These are phyloP conservation scores for Peronospora farinosa DNA, from an alignment of 352 stramenopile species.

Conservation along the genomic window DNA sequence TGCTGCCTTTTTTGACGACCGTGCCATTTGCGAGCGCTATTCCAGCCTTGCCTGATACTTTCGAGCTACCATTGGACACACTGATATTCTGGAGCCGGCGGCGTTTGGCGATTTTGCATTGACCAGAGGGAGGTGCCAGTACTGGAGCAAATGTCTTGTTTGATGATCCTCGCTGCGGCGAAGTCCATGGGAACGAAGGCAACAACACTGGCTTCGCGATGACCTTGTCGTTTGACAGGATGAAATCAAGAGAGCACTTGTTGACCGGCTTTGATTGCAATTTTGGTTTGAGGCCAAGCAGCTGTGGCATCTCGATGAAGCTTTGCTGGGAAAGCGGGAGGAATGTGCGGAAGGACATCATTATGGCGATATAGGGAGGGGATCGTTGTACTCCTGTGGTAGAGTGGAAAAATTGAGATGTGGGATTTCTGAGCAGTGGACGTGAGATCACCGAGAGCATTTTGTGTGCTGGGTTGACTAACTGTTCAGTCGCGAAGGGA, in stretches of 20 bases:
- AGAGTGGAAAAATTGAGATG: constrained; percentile 34
- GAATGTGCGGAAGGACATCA: constrained; percentile 38
- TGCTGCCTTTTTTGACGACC: constrained; percentile 44
- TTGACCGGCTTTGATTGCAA: constrained; percentile 27
- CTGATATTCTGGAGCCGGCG: constrained; percentile 26
- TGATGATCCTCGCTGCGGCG: constrained; percentile 27
- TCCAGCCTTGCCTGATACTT: constrained; percentile 22
- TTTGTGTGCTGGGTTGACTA: constrained; percentile 15
- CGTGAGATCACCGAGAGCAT: constrained; percentile 31
- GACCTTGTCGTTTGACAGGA: constrained; percentile 29
- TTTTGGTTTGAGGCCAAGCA: constrained; percentile 26
- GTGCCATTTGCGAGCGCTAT: constrained; percentile 17
- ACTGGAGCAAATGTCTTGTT: constrained; percentile 35
- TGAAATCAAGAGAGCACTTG: constrained; percentile 54
- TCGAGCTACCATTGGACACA: constrained; percentile 23
- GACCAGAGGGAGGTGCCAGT: constrained; percentile 25
- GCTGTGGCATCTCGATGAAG: constrained; percentile 35
- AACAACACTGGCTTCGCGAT: constrained; percentile 20
- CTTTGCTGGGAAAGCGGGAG: constrained; percentile 32
- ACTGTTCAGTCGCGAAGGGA: constrained; percentile 16
- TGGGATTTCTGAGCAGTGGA: constrained; percentile 11
- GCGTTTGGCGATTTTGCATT: constrained; percentile 29
- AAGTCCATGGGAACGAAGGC: constrained; percentile 27
- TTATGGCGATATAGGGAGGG: constrained; percentile 19
- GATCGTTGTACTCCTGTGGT: constrained; percentile 24